A percentile compares a stretch with the other conserved stretches of the same genome.
Evolutionary conservation across 139 green algal genomes (phyloP).

Genomic region (Eudorina sp.): DNA sequence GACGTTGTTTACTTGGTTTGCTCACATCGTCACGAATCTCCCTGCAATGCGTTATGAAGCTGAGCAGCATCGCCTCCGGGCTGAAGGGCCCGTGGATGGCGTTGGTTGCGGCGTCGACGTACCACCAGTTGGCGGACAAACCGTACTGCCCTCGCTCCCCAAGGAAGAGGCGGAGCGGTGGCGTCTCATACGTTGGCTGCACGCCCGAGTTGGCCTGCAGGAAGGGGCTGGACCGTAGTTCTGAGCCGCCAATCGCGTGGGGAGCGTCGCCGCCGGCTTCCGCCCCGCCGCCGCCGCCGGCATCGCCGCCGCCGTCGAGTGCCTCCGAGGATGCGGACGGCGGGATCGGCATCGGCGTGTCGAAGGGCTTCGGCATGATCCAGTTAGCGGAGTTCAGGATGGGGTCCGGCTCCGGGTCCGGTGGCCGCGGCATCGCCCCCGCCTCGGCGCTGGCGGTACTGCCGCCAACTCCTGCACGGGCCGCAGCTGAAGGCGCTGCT

Average conservation of each 20-base stretch:
- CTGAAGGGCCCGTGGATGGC: constrained; percentile 7
- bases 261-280: neutral
- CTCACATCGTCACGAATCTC: constrained; percentile 39
- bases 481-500: no score
- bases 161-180: constrained; percentile 26
- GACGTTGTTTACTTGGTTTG: no score
- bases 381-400: neutral
- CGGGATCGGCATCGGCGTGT: neutral
- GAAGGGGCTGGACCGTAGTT: constrained; percentile 14
- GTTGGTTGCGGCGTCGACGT: neutral
- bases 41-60: neutral
- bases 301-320: neutral
- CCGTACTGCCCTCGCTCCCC: neutral
- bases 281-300: neutral
- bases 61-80: constrained; percentile 44
- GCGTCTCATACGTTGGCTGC: constrained; percentile 22
- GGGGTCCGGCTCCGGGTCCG: neutral
- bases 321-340: neutral
- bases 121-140: constrained; percentile 32
- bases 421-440: neutral
- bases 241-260: neutral
- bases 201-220: constrained; percentile 2
- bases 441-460: neutral
- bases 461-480: no score
- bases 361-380: constrained; percentile 36